Base-by-base conservation (phyloP, 176 grass and related monocot species). In the Eragrostis curvula region DNA sequence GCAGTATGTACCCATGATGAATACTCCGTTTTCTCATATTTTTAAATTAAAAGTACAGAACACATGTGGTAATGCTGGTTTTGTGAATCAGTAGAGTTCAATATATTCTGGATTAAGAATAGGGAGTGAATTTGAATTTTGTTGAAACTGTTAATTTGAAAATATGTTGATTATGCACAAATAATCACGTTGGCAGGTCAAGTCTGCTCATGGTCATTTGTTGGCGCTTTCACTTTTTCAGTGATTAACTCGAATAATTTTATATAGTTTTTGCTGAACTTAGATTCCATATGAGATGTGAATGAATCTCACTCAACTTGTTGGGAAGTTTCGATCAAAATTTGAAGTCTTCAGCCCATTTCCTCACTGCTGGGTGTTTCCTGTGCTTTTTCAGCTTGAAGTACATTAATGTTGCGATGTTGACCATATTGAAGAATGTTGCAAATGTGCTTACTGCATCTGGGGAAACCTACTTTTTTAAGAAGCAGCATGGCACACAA, bases 351-450 rank as follows among this genome's bases (percentile, higher is more conserved):
- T 71, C 55, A 52, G 25, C 49, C 63, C 69, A 46, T 81, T 48
- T 44, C 25, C 68, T 46, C 20, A n/a, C 24, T 60, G 39, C n/a
- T 52, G 53, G 74, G 80, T 52, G 61, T 81, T 64, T 79, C 46
- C 6, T 92, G 3, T 25, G 65, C 25, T 73, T 84, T 84, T 98
- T 81, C 92, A 98, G 96, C 80, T 88, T 98, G 83, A 98, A 91
- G 72, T 91, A 98, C 75, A 95, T 98, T 61, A 98, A 98, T 88
- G 96, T 98, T 81, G 96, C 96, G 20, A 98, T 98, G 92, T 66
- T 98, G 85, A 95, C 96, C 40, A 88, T 98, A 85, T 29, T 98
- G 84, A 98, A 98, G 89, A 98, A 98, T 79, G 84, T 93, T 1
- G 90, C 96, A 39, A 98, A 98, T 90, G 92, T 98, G 12, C 83